Conservation (phyloP, 2,329 filamentous ascomycete genomes). For the Hymenoscyphus fraxineus region DNA sequence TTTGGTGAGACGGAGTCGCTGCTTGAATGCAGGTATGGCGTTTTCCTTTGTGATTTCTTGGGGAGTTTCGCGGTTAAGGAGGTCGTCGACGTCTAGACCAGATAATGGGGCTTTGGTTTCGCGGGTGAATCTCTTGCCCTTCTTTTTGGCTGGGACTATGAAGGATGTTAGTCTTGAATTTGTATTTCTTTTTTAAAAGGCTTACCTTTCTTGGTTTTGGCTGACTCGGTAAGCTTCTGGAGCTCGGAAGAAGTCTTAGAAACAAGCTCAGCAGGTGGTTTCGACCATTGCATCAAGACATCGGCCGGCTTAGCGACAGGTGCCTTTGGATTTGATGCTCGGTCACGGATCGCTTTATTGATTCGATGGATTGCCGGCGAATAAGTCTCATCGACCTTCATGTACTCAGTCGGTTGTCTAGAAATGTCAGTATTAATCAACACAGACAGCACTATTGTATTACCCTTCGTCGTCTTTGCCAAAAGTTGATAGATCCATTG, state of each 20-base stretch:
- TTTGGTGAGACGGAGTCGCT: slow-evolving; percentile 41
- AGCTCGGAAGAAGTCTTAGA: slow-evolving; percentile 54
- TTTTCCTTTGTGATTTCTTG: slow-evolving; percentile 63
- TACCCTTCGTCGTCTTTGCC: slow-evolving; percentile 73
- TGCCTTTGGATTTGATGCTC: slow-evolving; percentile 70
- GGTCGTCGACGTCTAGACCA: slow-evolving; percentile 78
- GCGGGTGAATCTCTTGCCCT: slow-evolving; percentile 60
- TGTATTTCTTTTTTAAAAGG: not conserved
- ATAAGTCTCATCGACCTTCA: slow-evolving; percentile 75
- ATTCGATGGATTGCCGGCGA: slow-evolving; percentile 85
- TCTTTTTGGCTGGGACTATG: slow-evolving; percentile 72
- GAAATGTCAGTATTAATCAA: slow-evolving; percentile 7
- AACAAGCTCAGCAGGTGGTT: slow-evolving; percentile 65
- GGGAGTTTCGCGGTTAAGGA: slow-evolving; percentile 61
- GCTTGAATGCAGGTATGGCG: slow-evolving; percentile 82
- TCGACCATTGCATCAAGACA: slow-evolving; percentile 67
- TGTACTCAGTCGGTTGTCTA: slow-evolving; percentile 61
- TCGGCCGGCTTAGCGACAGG: slow-evolving; percentile 59
- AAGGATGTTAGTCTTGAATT: slow-evolving; percentile 5
- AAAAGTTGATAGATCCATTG: slow-evolving; percentile 78
- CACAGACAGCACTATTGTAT: slow-evolving; percentile 30
- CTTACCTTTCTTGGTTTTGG: slow-evolving; percentile 78
- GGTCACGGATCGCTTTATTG: slow-evolving; percentile 77
- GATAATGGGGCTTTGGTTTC: slow-evolving; percentile 80
- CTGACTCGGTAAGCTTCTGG: slow-evolving; percentile 60